Conservation (phyloP, 2,329 filamentous ascomycete genomes). For the Cytospora piceicola region DNA sequence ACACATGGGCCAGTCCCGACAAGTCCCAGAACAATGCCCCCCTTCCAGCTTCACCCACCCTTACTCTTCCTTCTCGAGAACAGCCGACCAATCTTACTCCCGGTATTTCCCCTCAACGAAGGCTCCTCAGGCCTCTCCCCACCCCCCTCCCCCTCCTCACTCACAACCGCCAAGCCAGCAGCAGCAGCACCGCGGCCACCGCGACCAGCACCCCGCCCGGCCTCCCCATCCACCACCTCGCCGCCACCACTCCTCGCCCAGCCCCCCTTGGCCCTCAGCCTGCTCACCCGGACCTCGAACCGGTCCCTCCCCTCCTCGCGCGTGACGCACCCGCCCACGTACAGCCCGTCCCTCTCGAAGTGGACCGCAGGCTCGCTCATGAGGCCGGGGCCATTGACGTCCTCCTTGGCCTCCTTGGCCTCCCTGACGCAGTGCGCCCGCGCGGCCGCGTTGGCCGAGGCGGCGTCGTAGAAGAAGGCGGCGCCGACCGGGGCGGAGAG, state of each 20-base stretch:
- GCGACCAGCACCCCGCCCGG: neutral
- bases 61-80: constrained; percentile 5
- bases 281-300: constrained; percentile 27
- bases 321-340: constrained; percentile 24
- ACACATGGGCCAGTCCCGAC: neutral
- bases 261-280: constrained; percentile 20
- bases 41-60: neutral
- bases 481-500: constrained; percentile 19
- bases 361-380: constrained; percentile 19
- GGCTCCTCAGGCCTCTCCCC: constrained; percentile 14
- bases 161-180: constrained; percentile 12
- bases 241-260: constrained; percentile 7
- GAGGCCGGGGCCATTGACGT: neutral
- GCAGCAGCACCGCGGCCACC: neutral
- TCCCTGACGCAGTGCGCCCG: constrained; percentile 24
- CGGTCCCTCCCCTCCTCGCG: constrained; percentile 24
- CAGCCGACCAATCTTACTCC: constrained; percentile 17
- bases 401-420: constrained; percentile 11
- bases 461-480: constrained; percentile 25
- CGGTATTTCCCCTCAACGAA: neutral
- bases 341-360: constrained; percentile 25
- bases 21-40: neutral
- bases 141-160: constrained; percentile 1
- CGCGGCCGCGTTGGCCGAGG: constrained; percentile 26
- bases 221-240: neutral